Percentiles rank a stretch among this genome's conserved stretches.
These are phyloP conservation scores for Aspergillus sp. DNA, from an alignment of 2,329 filamentous ascomycete species.

Conservation along the genomic window DNA sequence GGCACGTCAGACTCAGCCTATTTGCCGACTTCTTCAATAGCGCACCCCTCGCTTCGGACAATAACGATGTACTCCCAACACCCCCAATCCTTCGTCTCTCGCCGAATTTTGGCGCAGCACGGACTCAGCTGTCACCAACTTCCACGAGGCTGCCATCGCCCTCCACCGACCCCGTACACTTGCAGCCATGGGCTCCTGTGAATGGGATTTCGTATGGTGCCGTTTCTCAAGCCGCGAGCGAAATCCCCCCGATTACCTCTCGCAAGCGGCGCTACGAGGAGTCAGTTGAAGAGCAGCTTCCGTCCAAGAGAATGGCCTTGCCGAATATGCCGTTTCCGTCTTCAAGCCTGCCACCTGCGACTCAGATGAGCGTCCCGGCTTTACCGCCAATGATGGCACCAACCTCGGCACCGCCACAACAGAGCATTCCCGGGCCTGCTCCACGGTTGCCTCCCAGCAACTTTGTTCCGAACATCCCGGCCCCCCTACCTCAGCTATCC, in stretches of 20 bases:
- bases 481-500: slow-evolving; percentile 57
- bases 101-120: slow-evolving; percentile 35
- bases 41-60: slow-evolving; percentile 53
- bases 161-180: slow-evolving; percentile 28
- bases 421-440: slow-evolving; percentile 34
- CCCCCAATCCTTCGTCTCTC: slow-evolving; percentile 33
- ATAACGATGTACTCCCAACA: slow-evolving; percentile 32
- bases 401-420: slow-evolving; percentile 35
- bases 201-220: slow-evolving; percentile 24
- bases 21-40: slow-evolving; percentile 82
- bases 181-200: slow-evolving; percentile 30
- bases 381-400: slow-evolving; percentile 36
- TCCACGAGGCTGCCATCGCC: slow-evolving; percentile 43
- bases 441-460: slow-evolving; percentile 61
- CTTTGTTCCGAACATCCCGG: slow-evolving; percentile 39
- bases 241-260: slow-evolving; percentile 26
- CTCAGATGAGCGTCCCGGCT: slow-evolving; percentile 27
- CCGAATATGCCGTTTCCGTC: slow-evolving; percentile 24
- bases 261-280: slow-evolving; percentile 63
- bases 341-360: slow-evolving; percentile 26
- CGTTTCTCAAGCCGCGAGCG: slow-evolving; percentile 24
- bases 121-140: slow-evolving; percentile 27
- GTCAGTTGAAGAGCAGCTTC: slow-evolving; percentile 56
- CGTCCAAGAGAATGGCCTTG: slow-evolving; percentile 51
- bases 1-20: slow-evolving; percentile 78